A percentile compares a stretch with the other conserved stretches of the same genome.
Conservation (phyloP, 2,329 filamentous ascomycete species). For the Pseudophaeomoniella oleicola region DNA sequence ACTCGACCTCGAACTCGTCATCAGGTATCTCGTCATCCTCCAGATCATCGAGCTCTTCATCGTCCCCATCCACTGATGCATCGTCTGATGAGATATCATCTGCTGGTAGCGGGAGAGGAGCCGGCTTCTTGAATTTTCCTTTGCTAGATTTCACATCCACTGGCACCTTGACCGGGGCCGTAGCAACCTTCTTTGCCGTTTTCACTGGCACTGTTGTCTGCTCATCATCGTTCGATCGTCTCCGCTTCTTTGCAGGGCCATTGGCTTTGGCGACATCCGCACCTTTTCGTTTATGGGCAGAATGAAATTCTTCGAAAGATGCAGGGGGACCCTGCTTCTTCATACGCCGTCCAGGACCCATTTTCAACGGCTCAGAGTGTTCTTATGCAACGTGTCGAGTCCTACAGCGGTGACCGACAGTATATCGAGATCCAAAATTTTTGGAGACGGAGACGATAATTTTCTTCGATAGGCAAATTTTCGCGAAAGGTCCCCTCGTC, state of each 20-base stretch:
- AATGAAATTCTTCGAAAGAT: constrained; percentile 57
- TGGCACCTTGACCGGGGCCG: constrained; percentile 14
- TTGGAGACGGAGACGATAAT: no score
- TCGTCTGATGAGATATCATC: constrained; percentile 24
- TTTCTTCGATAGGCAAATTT: background rate
- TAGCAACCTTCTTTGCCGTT: constrained; percentile 21
- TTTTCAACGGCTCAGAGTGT: no score
- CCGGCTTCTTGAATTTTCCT: constrained; percentile 20
- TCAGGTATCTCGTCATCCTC: constrained; percentile 23
- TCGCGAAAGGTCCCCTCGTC: background rate
- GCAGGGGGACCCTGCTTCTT: constrained; percentile 86
- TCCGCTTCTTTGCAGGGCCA: constrained; percentile 49
- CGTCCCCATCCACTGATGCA: constrained; percentile 26
- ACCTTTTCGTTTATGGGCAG: constrained; percentile 68
- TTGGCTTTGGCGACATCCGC: constrained; percentile 48
- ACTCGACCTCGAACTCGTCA: constrained; percentile 11
- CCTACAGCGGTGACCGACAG: no score
- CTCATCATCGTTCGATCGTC: constrained; percentile 14
- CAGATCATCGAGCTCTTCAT: constrained; percentile 27
- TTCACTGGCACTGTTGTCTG: constrained; percentile 15
- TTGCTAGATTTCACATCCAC: constrained; percentile 6
- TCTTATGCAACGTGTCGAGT: no score
- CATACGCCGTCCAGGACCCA: constrained; percentile 87
- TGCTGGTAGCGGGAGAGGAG: constrained; percentile 19
- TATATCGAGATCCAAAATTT: no score